Conservation (phyloP, 306 rosid species). For the Luffa aegyptiaca region DNA sequence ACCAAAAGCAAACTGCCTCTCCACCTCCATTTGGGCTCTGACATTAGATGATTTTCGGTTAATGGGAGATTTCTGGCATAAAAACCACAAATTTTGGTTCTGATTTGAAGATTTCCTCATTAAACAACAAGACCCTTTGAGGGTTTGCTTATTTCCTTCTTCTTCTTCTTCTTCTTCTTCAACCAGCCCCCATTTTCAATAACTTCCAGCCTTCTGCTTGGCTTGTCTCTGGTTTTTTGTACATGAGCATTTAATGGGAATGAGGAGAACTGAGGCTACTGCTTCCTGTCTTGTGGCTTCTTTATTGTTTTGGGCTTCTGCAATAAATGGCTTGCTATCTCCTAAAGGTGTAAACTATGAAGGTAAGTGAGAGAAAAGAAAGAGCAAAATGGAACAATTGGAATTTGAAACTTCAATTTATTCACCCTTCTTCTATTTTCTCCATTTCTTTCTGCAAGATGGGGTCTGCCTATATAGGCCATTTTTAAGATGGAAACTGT, state of each 20-base stretch:
- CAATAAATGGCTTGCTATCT: slow-evolving; percentile 58
- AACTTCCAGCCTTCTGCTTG: slow-evolving; percentile 14
- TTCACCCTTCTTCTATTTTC: background rate
- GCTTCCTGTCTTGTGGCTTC: slow-evolving; percentile 42
- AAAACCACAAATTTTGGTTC: slow-evolving; percentile 34
- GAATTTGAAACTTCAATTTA: background rate
- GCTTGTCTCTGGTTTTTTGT: slow-evolving; percentile 21
- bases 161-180: slow-evolving; percentile 1
- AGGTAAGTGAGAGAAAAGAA: slow-evolving; percentile 35
- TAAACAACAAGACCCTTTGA: slow-evolving; percentile 20
- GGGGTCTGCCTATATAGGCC: background rate
- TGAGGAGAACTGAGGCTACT: slow-evolving; percentile 27
- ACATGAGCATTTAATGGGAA: slow-evolving; percentile 31
- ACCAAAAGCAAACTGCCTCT: slow-evolving; percentile 28
- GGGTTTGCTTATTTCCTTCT: slow-evolving; percentile 13
- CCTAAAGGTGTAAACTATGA: slow-evolving; percentile 97
- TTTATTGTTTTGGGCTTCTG: slow-evolving; percentile 35
- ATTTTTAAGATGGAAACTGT: background rate
- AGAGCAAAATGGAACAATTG: background rate
- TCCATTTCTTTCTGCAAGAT: background rate
- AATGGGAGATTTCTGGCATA: slow-evolving; percentile 50
- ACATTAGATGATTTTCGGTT: slow-evolving; percentile 47
- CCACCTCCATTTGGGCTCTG: slow-evolving; percentile 29
- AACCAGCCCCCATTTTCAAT: slow-evolving; percentile 20
- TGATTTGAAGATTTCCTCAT: slow-evolving; percentile 37